Evolutionary conservation across 257 asterid genomes (phyloP), one percentile per base, ranked within the genome.

Genomic region (Gentiana straminea): DNA sequence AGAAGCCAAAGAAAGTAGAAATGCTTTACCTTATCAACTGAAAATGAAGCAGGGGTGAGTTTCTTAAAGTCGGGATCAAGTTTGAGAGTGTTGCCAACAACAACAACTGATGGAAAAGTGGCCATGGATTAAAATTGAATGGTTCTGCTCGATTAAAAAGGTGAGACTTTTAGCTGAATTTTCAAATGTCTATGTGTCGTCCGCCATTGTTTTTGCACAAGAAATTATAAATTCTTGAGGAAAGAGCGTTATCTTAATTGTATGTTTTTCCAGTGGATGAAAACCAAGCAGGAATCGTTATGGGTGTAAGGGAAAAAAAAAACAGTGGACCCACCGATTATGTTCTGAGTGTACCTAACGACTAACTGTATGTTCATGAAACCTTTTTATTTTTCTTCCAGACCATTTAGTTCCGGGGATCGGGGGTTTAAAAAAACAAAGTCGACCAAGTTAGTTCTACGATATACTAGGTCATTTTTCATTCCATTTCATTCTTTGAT

Each of bases 101-200:
- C 72, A 52, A 65, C 72, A 60, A 75, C 75, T 15, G 90, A 78
- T 39, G 92, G 92, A 72, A 89, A 72, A 55, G 95, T 81, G n/a
- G 97, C 95, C 97, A 89, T 89, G 67, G 58, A 65, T 69, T 24
- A 24, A 24, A 24, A 24, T 32, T 53, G 51, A 60, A 1, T 0
- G 5, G 12, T 9, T 8, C 33, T 3, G 35, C 10, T 54, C 12
- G 53, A 47, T 3, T 33, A 35, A 33, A 48, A 36, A n/a, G 32
- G 39, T 51, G 8, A 9, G 33, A 2, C 10, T 12, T 46, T 59
- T 37, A 65, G 70, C 60, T 46, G 33, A 15, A 34, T 35, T 52
- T 36, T 24, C 24, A 24, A 24, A 24, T 24, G 24, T 24, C 24
- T 43, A 47, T 58, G 41, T 11, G 36, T 39, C 1, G 3, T 34